These are phyloP conservation scores for Arthrobotrys megalospora DNA, from an alignment of 2,329 filamentous ascomycete species.

Conservation along the genomic window DNA sequence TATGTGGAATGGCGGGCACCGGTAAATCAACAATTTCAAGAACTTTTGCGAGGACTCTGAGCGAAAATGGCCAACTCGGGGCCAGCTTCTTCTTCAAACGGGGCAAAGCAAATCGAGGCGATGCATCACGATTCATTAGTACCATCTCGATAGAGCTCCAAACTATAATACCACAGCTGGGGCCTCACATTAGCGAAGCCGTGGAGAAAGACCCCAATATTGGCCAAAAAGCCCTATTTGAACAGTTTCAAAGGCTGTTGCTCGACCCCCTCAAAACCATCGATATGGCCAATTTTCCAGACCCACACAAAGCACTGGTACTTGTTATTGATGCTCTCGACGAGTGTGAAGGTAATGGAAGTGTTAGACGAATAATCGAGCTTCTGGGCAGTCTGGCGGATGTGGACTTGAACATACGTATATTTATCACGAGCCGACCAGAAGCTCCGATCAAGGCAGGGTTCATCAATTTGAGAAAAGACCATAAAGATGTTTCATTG, in stretches of 20 bases:
- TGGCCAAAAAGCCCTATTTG: too few relatives aligned
- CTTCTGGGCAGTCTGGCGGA: conserved; percentile 4
- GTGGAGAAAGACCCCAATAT: too few relatives aligned
- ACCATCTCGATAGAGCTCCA: conserved; percentile 68
- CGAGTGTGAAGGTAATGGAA: conserved; percentile 28
- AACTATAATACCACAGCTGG: conserved; percentile 64
- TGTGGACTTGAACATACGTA: conserved; percentile 35
- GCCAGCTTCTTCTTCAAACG: conserved; percentile 70
- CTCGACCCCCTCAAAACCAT: too few relatives aligned
- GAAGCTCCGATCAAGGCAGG: conserved; percentile 61
- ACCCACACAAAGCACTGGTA: not conserved
- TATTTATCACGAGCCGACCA: conserved; percentile 63
- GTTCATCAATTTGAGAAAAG: conserved; percentile 48
- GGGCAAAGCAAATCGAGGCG: conserved; percentile 67
- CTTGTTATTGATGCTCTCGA: conserved; percentile 44
- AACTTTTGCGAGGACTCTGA: conserved; percentile 65
- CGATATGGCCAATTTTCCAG: not conserved
- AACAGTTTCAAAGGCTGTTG: too few relatives aligned
- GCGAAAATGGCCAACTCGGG: conserved; percentile 63
- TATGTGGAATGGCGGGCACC: conserved; percentile 60
- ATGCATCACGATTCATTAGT: conserved; percentile 67
- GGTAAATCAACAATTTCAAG: conserved; percentile 67
- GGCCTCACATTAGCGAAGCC: conserved; percentile 8
- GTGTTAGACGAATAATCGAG: not conserved
- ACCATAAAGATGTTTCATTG: conserved; percentile 30